These are phyloP conservation scores for Hymenoscyphus fraxineus DNA, from an alignment of 2,329 filamentous ascomycete species.

Conservation along the genomic window DNA sequence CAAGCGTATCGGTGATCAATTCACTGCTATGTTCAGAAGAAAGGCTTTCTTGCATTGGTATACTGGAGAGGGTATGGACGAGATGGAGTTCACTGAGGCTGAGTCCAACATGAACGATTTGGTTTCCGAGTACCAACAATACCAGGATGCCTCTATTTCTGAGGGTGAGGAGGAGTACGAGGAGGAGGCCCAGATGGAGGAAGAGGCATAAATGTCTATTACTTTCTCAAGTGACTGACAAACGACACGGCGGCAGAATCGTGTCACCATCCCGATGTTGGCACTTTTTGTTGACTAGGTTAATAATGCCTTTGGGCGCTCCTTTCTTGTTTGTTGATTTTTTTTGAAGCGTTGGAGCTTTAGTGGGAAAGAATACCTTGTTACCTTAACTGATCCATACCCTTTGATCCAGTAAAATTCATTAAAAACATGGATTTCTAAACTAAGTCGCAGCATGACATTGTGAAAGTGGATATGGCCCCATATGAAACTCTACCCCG, in stretches of 20 bases:
- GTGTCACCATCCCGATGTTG: conserved; percentile 13
- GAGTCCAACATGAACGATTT: conserved; percentile 99
- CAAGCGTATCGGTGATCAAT: conserved; percentile 99
- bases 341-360: conserved; percentile 28
- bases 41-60: conserved; percentile 99
- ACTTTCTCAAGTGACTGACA: conserved; percentile 18
- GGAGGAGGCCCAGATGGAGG: conserved; percentile 75
- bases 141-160: conserved; percentile 97
- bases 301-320: conserved; percentile 26
- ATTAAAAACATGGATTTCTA: conserved; percentile 24
- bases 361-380: conserved; percentile 27
- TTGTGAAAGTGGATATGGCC: conserved; percentile 9
- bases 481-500: not conserved
- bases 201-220: conserved; percentile 48
- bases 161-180: conserved; percentile 92
- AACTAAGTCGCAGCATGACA: conserved; percentile 15
- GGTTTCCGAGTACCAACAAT: conserved; percentile 99
- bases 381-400: conserved; percentile 21
- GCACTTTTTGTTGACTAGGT: conserved; percentile 22
- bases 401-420: conserved; percentile 28
- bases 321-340: conserved; percentile 29
- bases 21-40: conserved; percentile 99
- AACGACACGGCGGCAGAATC: conserved; percentile 19
- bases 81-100: conserved; percentile 99
- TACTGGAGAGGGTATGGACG: conserved; percentile 99